A percentile compares a stretch with the other conserved stretches of the same genome.
phyloP scores from a whole-genome alignment of 306 rosid species.

The Sindora glabra region DNA sequence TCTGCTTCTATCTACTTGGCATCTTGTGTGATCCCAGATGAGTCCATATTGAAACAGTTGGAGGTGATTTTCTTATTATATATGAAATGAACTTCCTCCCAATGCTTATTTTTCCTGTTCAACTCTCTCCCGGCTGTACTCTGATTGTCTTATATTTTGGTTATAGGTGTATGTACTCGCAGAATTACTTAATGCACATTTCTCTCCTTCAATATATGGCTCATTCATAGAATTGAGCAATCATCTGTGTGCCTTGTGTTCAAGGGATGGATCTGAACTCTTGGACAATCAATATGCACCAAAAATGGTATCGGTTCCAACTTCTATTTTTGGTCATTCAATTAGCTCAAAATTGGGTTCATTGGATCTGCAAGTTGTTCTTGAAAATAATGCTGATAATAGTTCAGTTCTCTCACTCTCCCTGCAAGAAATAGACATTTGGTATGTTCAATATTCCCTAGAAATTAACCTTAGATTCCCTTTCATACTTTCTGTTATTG shows the following conservation, averaged over 20 bases:
- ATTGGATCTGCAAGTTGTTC: constrained; percentile 44
- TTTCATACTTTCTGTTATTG: too few relatives aligned
- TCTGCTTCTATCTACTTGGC: constrained; percentile 43
- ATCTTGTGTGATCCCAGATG: constrained; percentile 54
- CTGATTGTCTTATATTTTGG: constrained; percentile 7
- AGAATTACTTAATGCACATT: constrained; percentile 44
- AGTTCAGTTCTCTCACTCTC: constrained; percentile 39
- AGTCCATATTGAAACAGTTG: constrained; percentile 59
- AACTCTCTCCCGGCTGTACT: background rate
- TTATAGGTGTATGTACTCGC: constrained; percentile 52
- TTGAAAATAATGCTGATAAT: constrained; percentile 51
- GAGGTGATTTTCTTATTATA: constrained; percentile 46
- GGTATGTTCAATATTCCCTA: constrained; percentile 36
- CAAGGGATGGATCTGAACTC: constrained; percentile 25
- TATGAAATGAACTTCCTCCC: background rate
- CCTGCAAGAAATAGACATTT: constrained; percentile 33
- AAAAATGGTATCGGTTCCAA: constrained; percentile 9
- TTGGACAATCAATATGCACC: constrained; percentile 16
- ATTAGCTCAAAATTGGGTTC: constrained; percentile 39
- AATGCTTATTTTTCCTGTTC: background rate
- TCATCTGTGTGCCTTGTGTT: constrained; percentile 19
- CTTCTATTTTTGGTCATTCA: constrained; percentile 40
- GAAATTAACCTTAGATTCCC: too few relatives aligned
- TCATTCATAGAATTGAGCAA: constrained; percentile 43
- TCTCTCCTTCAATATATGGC: constrained; percentile 63